Percentiles rank a stretch among this genome's conserved stretches.
Conservation (phyloP, 2,329 filamentous ascomycete genomes). For the Amesomyces nigricolor region DNA sequence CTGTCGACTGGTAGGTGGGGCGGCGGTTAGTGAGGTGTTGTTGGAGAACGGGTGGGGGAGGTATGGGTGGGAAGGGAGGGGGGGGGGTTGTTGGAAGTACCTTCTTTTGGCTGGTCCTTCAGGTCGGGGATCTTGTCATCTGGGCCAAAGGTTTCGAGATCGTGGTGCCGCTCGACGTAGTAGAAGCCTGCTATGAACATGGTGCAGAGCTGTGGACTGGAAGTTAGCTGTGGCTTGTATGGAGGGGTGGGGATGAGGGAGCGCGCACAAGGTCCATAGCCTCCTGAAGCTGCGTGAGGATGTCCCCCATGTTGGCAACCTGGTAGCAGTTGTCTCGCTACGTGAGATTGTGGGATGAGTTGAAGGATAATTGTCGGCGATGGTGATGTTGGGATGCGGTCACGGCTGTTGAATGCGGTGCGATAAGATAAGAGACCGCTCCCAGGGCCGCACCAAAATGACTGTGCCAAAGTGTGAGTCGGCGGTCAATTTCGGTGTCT, state of each 20-base stretch:
- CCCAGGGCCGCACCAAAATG: too few relatives aligned
- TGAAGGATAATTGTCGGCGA: too few relatives aligned
- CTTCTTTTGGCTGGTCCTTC: conserved; percentile 49
- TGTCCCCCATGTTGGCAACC: conserved; percentile 55
- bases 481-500: too few relatives aligned
- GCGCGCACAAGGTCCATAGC: conserved; percentile 67
- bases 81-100: conserved; percentile 28
- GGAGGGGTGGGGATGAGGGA: not conserved
- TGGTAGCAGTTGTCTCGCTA: not conserved
- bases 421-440: too few relatives aligned
- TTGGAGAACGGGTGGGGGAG: not conserved
- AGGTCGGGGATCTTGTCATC: conserved; percentile 55
- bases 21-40: not conserved
- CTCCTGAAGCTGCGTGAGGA: conserved; percentile 79
- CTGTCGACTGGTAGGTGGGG: conserved; percentile 51
- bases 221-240: conserved; percentile 1
- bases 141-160: conserved; percentile 53
- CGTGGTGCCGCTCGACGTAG: conserved; percentile 63
- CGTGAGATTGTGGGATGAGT: too few relatives aligned
- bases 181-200: conserved; percentile 64
- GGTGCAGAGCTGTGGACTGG: conserved; percentile 50
- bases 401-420: too few relatives aligned
- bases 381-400: too few relatives aligned
- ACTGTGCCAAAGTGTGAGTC: too few relatives aligned
- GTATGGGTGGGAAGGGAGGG: too few relatives aligned